Evolutionary conservation across 768 basidiomycete species (phyloP).

Genomic region (Infundibulicybe gibba): DNA sequence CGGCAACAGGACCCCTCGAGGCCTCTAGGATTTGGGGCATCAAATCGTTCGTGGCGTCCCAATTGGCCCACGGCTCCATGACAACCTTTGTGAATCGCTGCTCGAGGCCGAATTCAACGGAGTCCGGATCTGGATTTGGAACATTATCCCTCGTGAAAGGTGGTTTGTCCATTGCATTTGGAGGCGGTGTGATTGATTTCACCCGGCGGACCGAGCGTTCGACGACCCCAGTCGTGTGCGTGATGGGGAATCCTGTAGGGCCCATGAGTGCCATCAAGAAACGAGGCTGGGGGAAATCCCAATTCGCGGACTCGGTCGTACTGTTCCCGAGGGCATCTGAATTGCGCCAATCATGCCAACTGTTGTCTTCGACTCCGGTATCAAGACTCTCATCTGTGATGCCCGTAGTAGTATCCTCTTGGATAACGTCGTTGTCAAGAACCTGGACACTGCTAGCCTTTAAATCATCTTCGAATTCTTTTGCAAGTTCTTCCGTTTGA

Average conservation of each 20-base stretch:
- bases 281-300: slow-evolving; percentile 17
- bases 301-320: slow-evolving; percentile 4
- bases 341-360: not conserved
- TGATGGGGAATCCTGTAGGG: slow-evolving; percentile 51
- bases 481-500: slow-evolving; percentile 7
- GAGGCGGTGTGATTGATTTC: slow-evolving; percentile 38
- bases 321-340: slow-evolving; percentile 6
- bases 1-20: slow-evolving; percentile 25
- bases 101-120: slow-evolving; percentile 32
- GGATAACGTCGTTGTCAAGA: slow-evolving; percentile 6
- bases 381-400: slow-evolving; percentile 7
- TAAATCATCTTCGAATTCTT: slow-evolving; percentile 34
- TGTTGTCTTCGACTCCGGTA: slow-evolving; percentile 1
- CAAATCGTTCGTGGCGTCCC: slow-evolving; percentile 22
- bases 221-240: slow-evolving; percentile 62
- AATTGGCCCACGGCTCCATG: slow-evolving; percentile 36
- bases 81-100: slow-evolving; percentile 30
- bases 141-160: slow-evolving; percentile 13
- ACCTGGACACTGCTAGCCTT: slow-evolving; percentile 28
- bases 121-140: slow-evolving; percentile 12
- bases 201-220: slow-evolving; percentile 64
- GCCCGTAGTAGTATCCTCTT: slow-evolving; percentile 7
- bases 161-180: slow-evolving; percentile 20
- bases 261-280: slow-evolving; percentile 45
- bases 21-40: slow-evolving; percentile 29